A percentile compares a stretch with the other conserved stretches of the same genome.
Conservation (phyloP, 2,329 filamentous ascomycete species). For the Hypoxylon sp. region DNA sequence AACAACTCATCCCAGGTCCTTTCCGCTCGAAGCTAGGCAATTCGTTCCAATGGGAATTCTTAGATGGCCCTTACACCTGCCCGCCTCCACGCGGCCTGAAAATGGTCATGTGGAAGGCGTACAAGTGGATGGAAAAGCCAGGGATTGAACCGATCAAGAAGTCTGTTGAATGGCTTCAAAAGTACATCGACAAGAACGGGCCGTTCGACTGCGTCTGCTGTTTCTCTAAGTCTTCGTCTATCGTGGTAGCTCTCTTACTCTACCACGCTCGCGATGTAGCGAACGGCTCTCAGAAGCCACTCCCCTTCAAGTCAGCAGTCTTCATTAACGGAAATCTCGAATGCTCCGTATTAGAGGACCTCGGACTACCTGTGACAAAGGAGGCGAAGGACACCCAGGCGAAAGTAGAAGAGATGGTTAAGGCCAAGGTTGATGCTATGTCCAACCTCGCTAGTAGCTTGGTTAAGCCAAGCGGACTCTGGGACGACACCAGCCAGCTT, state of each 20-base stretch:
- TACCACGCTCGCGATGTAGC: constrained; percentile 19
- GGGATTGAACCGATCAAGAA: constrained; percentile 20
- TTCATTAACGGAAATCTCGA: constrained; percentile 32
- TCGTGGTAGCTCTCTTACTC: constrained; percentile 29
- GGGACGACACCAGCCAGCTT: constrained; percentile 55
- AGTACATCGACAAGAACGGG: constrained; percentile 39
- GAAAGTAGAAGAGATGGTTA: constrained; percentile 25
- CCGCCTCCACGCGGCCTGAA: constrained; percentile 41
- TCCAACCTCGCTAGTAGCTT: constrained; percentile 23
- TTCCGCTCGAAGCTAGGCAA: constrained; percentile 55
- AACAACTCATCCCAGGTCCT: constrained; percentile 49
- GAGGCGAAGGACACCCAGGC: constrained; percentile 16
- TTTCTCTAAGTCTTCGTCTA: constrained; percentile 54
- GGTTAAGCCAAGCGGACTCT: constrained; percentile 45
- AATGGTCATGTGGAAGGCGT: constrained; percentile 27
- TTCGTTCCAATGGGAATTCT: constrained; percentile 55
- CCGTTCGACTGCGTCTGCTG: constrained; percentile 57
- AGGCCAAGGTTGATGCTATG: constrained; percentile 27
- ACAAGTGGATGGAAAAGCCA: constrained; percentile 23
- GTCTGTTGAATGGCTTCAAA: constrained; percentile 42
- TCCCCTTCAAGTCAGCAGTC: constrained; percentile 26
- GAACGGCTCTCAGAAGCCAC: constrained; percentile 21
- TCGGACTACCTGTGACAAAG: constrained; percentile 19
- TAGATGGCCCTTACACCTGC: constrained; percentile 54
- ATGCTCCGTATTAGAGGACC: constrained; percentile 26